Evolutionary conservation across 345 rosid genomes (phyloP).

Genomic region (Melastoma malabathricum): DNA sequence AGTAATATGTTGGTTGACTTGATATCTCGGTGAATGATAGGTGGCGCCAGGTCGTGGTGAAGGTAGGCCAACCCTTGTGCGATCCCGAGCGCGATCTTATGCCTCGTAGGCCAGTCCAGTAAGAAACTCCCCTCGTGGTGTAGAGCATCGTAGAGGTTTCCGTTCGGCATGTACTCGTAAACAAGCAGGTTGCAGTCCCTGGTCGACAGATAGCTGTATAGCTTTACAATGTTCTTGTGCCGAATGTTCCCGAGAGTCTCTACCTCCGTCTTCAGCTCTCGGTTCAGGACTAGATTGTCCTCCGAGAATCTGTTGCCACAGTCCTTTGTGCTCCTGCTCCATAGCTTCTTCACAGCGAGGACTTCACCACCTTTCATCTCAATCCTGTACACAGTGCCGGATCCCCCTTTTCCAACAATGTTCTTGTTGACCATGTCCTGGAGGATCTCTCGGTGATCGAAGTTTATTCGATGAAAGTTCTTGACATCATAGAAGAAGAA

Average conservation of each 20-base stretch:
- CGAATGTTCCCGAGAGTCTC: conserved; percentile 73
- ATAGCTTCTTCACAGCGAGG: conserved; percentile 73
- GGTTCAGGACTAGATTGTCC: conserved; percentile 35
- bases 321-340: conserved; percentile 48
- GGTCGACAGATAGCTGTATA: conserved; percentile 70
- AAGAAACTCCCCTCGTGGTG: conserved; percentile 44
- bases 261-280: conserved; percentile 72
- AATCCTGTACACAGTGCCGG: conserved; percentile 67
- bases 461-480: conserved; percentile 71
- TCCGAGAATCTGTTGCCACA: conserved; percentile 18
- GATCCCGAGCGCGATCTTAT: conserved; percentile 73
- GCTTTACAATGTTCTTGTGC: conserved; percentile 84
- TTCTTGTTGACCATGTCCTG: conserved; percentile 67
- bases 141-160: conserved; percentile 81
- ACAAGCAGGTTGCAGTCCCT: conserved; percentile 52
- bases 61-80: conserved; percentile 92
- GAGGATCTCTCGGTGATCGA: conserved; percentile 56
- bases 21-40: conserved; percentile 87
- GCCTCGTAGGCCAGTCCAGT: conserved; percentile 79
- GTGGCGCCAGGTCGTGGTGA: conserved; percentile 63
- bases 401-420: conserved; percentile 84
- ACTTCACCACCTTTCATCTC: conserved; percentile 52
- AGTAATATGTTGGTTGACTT: conserved; percentile 79
- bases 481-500: conserved; percentile 62
- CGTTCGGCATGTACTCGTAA: conserved; percentile 88